Percentiles rank a stretch among this genome's conserved stretches.
Evolutionary conservation across 768 basidiomycete genomes (phyloP).

Genomic region (Lactarius vividus): DNA sequence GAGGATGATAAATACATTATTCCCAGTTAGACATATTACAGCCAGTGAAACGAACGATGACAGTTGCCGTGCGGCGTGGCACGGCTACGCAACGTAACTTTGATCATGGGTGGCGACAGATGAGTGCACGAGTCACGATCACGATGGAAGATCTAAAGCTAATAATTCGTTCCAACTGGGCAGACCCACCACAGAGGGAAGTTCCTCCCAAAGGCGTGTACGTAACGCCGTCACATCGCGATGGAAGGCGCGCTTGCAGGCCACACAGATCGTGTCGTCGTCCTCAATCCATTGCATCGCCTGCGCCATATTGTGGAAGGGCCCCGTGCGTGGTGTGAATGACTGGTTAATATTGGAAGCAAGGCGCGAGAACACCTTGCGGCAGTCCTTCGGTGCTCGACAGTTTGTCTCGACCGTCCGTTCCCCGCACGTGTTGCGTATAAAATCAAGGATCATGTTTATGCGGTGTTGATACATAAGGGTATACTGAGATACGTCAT

Average conservation of each 20-base stretch:
- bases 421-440: constrained; percentile 42
- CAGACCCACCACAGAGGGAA: constrained; percentile 46
- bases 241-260: constrained; percentile 45
- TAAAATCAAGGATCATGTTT: constrained; percentile 47
- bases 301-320: constrained; percentile 53
- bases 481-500: constrained; percentile 50
- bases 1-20: constrained; percentile 8
- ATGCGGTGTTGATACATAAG: constrained; percentile 58
- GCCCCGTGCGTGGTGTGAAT: constrained; percentile 51
- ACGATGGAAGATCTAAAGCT: constrained; percentile 33
- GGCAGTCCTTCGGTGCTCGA: constrained; percentile 35
- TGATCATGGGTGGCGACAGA: neutral
- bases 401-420: constrained; percentile 36
- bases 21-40: neutral
- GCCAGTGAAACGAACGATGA: neutral
- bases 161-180: constrained; percentile 47
- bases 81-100: neutral
- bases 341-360: constrained; percentile 44
- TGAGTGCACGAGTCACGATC: neutral
- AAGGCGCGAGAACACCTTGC: constrained; percentile 43
- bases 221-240: constrained; percentile 41
- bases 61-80: neutral
- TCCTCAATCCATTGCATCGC: constrained; percentile 39
- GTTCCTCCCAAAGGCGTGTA: constrained; percentile 44
- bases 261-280: constrained; percentile 42